Evolutionary conservation across 805 yeast genomes (phyloP), one percentile per base, ranked within the genome.

Genomic region (Lipomyces sp.): DNA sequence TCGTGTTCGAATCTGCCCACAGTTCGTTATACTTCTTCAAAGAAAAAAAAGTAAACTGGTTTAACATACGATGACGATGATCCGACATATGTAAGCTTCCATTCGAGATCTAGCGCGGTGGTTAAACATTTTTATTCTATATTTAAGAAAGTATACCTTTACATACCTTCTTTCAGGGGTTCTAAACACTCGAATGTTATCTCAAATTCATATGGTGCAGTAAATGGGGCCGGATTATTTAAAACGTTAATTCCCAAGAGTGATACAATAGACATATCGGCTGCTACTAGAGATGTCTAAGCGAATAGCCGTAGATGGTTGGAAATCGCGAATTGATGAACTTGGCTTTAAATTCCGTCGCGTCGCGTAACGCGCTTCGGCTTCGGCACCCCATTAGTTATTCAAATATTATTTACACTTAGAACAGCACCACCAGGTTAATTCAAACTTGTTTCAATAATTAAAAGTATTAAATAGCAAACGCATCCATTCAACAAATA

Each of bases 71-170:
- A 92, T 58, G 96, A 85, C 0, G 98, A 93, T 3, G 97, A 90
- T 1, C 99, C 99, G 53, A 95, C 99, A 73, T 95, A 95, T 0
- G 97, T 94, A 65, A 95, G 81, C 77, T 95, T 95, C 99, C 99
- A 95, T 77, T 95, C 99, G 65, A 95, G 82, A 77, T 95, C 99
- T 74, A 58, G 48, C n/a, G 6, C 24, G n/a, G 8, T 42, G 24
- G 18, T 42, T 30, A 54, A 33, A 18, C 2, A 30, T 30, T 30
- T 1, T 2, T 2, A 11, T n/a, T 8, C 8, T 6, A 11, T 34
- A 24, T 13, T 37, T 42, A 7, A 42, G 48, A 5, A n/a, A 8
- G 48, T 3, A 24, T 24, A 15, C 15, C 10, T 10, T 10, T 5
- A 55, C 77, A 18, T 67, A 76, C 79, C 79, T 65, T 90, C 92